phyloP scores from a whole-genome alignment of 148 eudicot genomes.

The Camellia lanceoleosa region DNA sequence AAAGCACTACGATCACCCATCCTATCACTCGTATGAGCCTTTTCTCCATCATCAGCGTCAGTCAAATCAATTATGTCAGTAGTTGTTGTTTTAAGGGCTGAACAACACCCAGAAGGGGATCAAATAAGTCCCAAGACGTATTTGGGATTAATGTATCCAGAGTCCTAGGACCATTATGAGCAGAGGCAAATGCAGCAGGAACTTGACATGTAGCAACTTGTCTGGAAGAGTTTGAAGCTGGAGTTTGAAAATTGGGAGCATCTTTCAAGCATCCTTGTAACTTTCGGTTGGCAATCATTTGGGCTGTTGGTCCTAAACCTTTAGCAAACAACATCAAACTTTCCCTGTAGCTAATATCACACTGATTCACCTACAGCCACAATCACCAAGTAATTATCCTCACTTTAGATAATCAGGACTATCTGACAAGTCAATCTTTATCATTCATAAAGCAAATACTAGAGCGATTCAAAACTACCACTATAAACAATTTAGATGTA shows the following conservation, averaged over 20 bases:
- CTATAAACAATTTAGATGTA: not conserved
- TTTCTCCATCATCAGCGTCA: constrained; percentile 16
- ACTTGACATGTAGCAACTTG: constrained; percentile 8
- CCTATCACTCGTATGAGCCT: not conserved
- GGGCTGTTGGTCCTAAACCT: constrained; percentile 73
- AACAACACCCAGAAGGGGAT: too few species aligned
- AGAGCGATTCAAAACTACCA: not conserved
- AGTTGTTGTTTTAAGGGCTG: not conserved
- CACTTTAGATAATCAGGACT: not conserved
- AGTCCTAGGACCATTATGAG: constrained; percentile 8
- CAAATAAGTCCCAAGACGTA: too few species aligned
- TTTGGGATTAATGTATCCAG: not conserved
- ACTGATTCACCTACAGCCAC: constrained; percentile 38
- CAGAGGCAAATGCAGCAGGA: not conserved
- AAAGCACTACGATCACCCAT: not conserved
- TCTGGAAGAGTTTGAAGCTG: not conserved
- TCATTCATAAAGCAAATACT: not conserved
- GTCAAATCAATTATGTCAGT: constrained; percentile 22
- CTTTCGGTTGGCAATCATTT: constrained; percentile 60
- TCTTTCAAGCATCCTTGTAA: constrained; percentile 28
- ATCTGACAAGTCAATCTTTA: not conserved
- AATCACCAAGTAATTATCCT: not conserved
- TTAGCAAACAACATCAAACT: constrained; percentile 65
- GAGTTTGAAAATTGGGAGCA: constrained; percentile 10
- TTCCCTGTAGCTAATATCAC: constrained; percentile 43